Evolutionary conservation across 345 rosid species (phyloP), one percentile per base, ranked within the genome.

Genomic region (Arabidopsis arenosa): DNA sequence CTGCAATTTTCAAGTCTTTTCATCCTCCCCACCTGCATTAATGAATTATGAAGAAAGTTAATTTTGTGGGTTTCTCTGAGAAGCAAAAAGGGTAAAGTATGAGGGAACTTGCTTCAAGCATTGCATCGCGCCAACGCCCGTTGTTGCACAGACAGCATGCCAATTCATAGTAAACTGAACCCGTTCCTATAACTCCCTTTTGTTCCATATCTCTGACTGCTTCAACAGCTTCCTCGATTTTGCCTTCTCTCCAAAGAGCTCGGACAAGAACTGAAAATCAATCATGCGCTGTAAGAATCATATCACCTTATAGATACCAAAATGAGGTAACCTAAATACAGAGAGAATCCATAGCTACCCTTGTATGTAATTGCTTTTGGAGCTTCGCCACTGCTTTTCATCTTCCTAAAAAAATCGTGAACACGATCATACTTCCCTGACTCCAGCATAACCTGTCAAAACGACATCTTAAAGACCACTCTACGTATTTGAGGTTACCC

Each of bases 141-240:
- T 81, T 81, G 74, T 81, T 73, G 83, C 96, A 94, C 68, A 94
- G 95, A 79, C 97, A 94, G 85, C 97, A 84, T 40, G 95, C 93
- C 65, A 94, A 72, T 79, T 92, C 97, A 70, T 92, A 94, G 74
- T 90, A 92, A 28, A 94, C 91, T 40, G 89, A 83, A 65, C 90
- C 93, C 2, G 83, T 83, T 82, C 98, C 97, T 74, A 94, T 81
- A 39, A 94, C 83, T 81, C 98, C 98, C 75, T 90, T 90, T 55
- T 65, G 77, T 82, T 94, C 97, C 98, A 94, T 94, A 81, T 87
- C 88, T 74, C 87, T 86, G 35, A 92, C 91, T 72, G 86, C 87
- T 90, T 85, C 87, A 80, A 92, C 85, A 40, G 96, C 96, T 79
- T 87, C 91, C 45, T 84, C 80, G 43, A 89, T 78, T 83, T 84